phyloP scores from a whole-genome alignment of 129 eudicot species.

The Gnaphalium uliginosum region DNA sequence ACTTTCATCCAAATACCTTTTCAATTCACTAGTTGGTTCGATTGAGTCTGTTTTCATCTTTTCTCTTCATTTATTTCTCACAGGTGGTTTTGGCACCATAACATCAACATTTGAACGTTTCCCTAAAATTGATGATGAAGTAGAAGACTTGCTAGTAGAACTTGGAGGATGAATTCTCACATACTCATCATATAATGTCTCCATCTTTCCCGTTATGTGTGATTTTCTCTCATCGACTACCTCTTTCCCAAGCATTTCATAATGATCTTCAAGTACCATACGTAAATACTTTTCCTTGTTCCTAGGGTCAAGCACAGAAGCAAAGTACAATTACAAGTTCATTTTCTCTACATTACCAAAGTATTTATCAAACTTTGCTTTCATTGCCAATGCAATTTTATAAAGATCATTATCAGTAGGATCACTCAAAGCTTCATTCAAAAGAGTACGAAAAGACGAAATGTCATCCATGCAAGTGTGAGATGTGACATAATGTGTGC shows the following conservation, averaged over 20 bases:
- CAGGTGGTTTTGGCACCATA: not conserved
- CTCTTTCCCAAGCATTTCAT: not conserved
- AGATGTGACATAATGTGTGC: not conserved
- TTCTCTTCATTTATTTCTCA: not conserved
- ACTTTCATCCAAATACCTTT: not conserved
- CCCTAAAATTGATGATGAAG: not conserved
- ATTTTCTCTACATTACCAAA: not conserved
- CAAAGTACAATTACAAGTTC: not conserved
- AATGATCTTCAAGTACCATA: not conserved
- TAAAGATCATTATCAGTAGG: not conserved
- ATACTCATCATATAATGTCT: not conserved
- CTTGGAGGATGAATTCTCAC: not conserved
- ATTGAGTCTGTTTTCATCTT: not conserved
- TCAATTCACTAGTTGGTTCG: not conserved
- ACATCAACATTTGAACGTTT: not conserved
- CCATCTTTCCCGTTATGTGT: not conserved
- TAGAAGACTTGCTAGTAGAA: not conserved
- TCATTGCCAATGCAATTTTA: not conserved
- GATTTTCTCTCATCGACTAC: not conserved
- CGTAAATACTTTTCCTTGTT: not conserved
- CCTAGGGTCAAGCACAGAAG: not conserved
- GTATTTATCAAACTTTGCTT: not conserved
- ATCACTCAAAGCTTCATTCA: not conserved
- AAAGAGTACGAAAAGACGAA: not conserved
- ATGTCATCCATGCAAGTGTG: not conserved